A percentile compares a stretch with the other conserved stretches of the same genome.
These are phyloP conservation scores for Tetrastigma voinierianum DNA, from an alignment of 164 flowering plant genomes.

Conservation along the genomic window DNA sequence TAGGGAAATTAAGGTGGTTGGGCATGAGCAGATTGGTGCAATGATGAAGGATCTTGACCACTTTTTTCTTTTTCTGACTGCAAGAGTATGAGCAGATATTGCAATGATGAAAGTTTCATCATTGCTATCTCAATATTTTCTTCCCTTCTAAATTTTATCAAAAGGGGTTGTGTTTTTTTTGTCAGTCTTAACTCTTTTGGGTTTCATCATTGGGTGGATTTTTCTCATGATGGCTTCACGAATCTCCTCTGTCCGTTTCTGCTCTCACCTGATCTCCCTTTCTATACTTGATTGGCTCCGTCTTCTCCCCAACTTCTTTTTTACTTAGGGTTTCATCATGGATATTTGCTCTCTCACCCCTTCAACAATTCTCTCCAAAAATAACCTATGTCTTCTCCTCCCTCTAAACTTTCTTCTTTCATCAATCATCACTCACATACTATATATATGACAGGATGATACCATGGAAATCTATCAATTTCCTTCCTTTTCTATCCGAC, in stretches of 20 bases:
- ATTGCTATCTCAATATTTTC: conserved; percentile 26
- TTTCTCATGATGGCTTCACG: conserved; percentile 39
- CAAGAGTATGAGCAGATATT: conserved; percentile 1
- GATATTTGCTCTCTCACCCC: neutral
- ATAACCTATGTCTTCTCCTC: too few species aligned
- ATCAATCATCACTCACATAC: too few species aligned
- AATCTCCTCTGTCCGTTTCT: conserved; percentile 34
- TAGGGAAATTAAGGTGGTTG: conserved; percentile 18
- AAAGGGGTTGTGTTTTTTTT: conserved; percentile 8
- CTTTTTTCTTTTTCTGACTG: conserved; percentile 25
- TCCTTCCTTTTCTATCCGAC: neutral
- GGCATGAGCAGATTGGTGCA: conserved; percentile 50
- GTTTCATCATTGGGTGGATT: conserved; percentile 28
- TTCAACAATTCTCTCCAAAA: too few species aligned
- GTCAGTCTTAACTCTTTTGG: conserved; percentile 31
- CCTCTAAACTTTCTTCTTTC: too few species aligned
- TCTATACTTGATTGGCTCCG: conserved; percentile 4
- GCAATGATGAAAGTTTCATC: conserved; percentile 30
- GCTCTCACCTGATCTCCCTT: conserved; percentile 17
- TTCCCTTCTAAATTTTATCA: conserved; percentile 5
- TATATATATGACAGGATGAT: too few species aligned
- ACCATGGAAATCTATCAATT: too few species aligned
- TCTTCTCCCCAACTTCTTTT: neutral
- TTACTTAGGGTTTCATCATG: conserved; percentile 1
- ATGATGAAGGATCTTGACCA: conserved; percentile 52